Evolutionary conservation across 116 monocot genomes (phyloP).

Genomic region (Zostera marina): DNA sequence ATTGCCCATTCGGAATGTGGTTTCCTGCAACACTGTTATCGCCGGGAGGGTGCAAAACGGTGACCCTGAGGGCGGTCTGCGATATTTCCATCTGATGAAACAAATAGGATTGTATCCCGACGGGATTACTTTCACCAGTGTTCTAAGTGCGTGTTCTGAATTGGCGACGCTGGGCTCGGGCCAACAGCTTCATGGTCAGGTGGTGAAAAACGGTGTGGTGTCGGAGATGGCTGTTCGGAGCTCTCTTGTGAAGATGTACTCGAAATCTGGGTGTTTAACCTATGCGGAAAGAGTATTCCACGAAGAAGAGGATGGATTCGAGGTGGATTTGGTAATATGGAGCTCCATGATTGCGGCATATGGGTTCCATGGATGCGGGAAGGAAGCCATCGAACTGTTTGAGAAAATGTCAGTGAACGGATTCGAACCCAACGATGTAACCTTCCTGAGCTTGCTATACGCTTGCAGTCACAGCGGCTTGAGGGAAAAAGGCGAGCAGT

Average conservation of each 20-base stretch:
- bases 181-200: constrained; percentile 47
- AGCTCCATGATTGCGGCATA: constrained; percentile 54
- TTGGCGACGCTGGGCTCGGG: constrained; percentile 39
- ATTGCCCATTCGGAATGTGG: constrained; percentile 29
- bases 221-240: constrained; percentile 27
- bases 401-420: constrained; percentile 37
- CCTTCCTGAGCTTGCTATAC: constrained; percentile 55
- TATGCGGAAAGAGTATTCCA: constrained; percentile 5
- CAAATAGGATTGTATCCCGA: constrained; percentile 29
- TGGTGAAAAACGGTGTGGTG: constrained; percentile 26
- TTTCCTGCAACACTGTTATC: constrained; percentile 53
- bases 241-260: constrained; percentile 70
- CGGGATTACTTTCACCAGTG: constrained; percentile 39
- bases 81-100: constrained; percentile 43
- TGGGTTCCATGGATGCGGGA: constrained; percentile 50
- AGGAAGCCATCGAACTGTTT: constrained; percentile 34
- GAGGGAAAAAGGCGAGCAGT: constrained; percentile 35
- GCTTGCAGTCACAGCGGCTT: constrained; percentile 70
- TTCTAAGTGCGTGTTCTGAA: constrained; percentile 44
- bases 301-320: constrained; percentile 19
- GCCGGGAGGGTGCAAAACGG: constrained; percentile 54
- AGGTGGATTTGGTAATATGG: constrained; percentile 32
- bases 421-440: constrained; percentile 49
- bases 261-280: constrained; percentile 49
- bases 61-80: constrained; percentile 43